A percentile compares a stretch with the other conserved stretches of the same genome.
Evolutionary conservation across 2,329 filamentous ascomycete species (phyloP).

Genomic region (Ophiostoma montium): DNA sequence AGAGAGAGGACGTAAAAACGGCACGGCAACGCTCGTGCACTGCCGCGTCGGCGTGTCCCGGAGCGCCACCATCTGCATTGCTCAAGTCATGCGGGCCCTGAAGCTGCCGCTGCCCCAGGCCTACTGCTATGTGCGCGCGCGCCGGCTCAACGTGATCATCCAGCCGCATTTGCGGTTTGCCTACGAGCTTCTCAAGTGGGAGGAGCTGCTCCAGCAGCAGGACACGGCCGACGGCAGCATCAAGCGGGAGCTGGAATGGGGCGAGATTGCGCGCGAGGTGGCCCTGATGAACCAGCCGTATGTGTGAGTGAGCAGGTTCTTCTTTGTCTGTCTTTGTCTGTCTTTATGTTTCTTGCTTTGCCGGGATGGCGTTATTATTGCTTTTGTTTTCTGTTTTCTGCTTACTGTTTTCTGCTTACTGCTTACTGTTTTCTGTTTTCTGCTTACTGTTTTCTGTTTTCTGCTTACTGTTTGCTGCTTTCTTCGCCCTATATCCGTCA

Average conservation of each 20-base stretch:
- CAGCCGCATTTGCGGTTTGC: slow-evolving; percentile 91
- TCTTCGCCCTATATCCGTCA: too few relatives aligned
- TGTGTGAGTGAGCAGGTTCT: slow-evolving; percentile 37
- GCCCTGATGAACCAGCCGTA: slow-evolving; percentile 95
- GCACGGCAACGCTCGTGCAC: slow-evolving; percentile 81
- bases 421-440: neutral
- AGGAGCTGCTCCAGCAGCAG: slow-evolving; percentile 45
- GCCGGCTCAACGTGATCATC: slow-evolving; percentile 92
- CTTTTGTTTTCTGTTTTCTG: neutral
- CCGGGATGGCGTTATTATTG: neutral
- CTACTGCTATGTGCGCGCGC: slow-evolving; percentile 90
- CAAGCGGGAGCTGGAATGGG: slow-evolving; percentile 81
- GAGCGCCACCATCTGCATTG: slow-evolving; percentile 94
- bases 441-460: neutral
- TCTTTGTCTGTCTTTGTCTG: neutral
- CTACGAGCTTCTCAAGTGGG: slow-evolving; percentile 93
- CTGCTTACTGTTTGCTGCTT: too few relatives aligned
- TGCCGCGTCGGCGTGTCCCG: slow-evolving; percentile 92
- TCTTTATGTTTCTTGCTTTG: neutral
- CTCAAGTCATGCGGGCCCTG: slow-evolving; percentile 84
- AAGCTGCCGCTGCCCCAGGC: slow-evolving; percentile 76
- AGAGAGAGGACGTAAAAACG: slow-evolving; percentile 67
- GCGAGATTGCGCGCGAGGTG: slow-evolving; percentile 74
- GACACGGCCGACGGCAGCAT: slow-evolving; percentile 18
- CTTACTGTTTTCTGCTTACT: neutral